These are phyloP conservation scores for Septoria linicola DNA, from an alignment of 2,329 filamentous ascomycete genomes.

Conservation along the genomic window DNA sequence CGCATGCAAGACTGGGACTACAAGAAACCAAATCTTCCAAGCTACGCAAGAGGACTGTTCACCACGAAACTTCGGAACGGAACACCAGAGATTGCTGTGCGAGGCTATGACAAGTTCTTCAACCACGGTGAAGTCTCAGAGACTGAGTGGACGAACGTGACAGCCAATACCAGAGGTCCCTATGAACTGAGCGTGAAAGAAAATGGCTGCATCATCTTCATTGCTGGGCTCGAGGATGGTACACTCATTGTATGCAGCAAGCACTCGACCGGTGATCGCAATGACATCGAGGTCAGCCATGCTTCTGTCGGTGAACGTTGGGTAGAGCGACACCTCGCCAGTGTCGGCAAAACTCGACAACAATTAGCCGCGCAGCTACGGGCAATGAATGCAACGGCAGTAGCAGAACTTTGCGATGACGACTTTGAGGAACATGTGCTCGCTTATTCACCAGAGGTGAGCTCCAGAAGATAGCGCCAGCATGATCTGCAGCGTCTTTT, in stretches of 20 bases:
- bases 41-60: constrained; percentile 90
- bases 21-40: constrained; percentile 80
- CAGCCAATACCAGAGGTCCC: constrained; percentile 72
- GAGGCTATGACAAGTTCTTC: constrained; percentile 99
- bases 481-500: background rate
- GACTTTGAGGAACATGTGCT: constrained; percentile 95
- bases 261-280: constrained; percentile 84
- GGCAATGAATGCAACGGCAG: constrained; percentile 83
- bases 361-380: constrained; percentile 76
- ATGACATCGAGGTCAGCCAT: constrained; percentile 72
- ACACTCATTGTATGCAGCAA: constrained; percentile 97
- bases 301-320: constrained; percentile 78
- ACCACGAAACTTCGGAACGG: constrained; percentile 69
- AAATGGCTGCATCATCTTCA: constrained; percentile 99
- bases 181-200: constrained; percentile 97
- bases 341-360: constrained; percentile 72
- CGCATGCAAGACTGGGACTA: constrained; percentile 94
- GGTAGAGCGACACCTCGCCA: constrained; percentile 74
- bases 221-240: constrained; percentile 84
- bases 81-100: constrained; percentile 73
- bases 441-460: constrained; percentile 69
- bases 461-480: no score
- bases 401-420: constrained; percentile 95
- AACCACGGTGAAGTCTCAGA: constrained; percentile 79
- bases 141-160: constrained; percentile 80